phyloP scores from a whole-genome alignment of 805 yeast genomes.

The Scheffersomyces ergatensis region DNA sequence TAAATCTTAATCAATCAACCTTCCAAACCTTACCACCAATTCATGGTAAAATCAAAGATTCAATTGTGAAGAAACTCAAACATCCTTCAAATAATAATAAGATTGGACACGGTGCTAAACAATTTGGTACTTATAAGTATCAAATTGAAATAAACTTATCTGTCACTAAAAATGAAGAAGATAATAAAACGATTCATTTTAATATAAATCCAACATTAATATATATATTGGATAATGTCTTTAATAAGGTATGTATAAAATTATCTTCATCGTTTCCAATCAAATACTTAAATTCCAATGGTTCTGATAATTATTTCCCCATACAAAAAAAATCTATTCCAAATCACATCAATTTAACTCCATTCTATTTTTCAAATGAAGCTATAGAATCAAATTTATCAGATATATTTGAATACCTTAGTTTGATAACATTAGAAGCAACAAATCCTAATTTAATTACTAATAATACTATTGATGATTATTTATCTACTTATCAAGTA shows the following conservation, averaged over 20 bases:
- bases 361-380: not conserved
- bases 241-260: conserved; percentile 1
- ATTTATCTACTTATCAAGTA: not conserved
- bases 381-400: not conserved
- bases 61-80: conserved; percentile 1
- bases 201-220: conserved; percentile 1
- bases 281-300: not conserved
- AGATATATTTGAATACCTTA: not conserved
- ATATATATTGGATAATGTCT: conserved; percentile 1
- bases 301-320: not conserved
- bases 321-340: not conserved
- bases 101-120: conserved; percentile 4
- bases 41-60: not conserved
- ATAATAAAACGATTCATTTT: not conserved
- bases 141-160: not conserved
- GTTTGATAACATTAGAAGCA: not conserved
- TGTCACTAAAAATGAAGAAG: not conserved
- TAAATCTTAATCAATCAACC: not conserved
- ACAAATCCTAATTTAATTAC: not conserved
- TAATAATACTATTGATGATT: not conserved
- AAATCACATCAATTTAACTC: not conserved
- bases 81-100: conserved; percentile 3
- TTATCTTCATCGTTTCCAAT: not conserved
- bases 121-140: conserved; percentile 1
- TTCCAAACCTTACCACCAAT: not conserved